Conservation (phyloP, 1,284 basidiomycete genomes). For the Ustilago tritici region DNA sequence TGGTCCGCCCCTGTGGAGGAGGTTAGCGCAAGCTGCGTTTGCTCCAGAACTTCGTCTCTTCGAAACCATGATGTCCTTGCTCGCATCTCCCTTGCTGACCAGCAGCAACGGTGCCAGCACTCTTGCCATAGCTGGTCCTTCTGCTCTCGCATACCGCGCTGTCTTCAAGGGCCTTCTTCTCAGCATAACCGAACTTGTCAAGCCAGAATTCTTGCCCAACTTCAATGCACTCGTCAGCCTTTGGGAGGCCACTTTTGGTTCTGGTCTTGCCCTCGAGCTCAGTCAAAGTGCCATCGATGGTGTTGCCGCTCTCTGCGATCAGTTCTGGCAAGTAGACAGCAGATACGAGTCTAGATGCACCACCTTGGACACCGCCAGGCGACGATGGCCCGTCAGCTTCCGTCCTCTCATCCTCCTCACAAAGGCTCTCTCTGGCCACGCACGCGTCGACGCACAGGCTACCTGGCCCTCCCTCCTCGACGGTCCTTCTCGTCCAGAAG, state of each 20-base stretch:
- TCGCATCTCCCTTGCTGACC: slow-evolving; percentile 66
- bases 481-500: slow-evolving; percentile 24
- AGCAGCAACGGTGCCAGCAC: slow-evolving; percentile 47
- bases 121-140: slow-evolving; percentile 78
- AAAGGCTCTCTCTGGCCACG: slow-evolving; percentile 77
- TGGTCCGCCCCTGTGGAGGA: slow-evolving; percentile 67
- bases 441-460: slow-evolving; percentile 40
- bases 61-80: slow-evolving; percentile 57
- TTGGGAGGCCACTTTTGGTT: slow-evolving; percentile 83
- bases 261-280: slow-evolving; percentile 42
- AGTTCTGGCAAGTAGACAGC: slow-evolving; percentile 82
- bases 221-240: slow-evolving; percentile 80
- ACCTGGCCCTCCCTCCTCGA: slow-evolving; percentile 43
- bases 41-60: slow-evolving; percentile 65
- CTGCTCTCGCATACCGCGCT: slow-evolving; percentile 83
- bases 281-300: slow-evolving; percentile 71
- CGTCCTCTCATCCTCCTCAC: slow-evolving; percentile 80
- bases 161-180: slow-evolving; percentile 78
- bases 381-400: slow-evolving; percentile 83
- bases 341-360: slow-evolving; percentile 74
- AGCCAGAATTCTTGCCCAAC: slow-evolving; percentile 74
- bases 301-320: slow-evolving; percentile 79
- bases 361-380: slow-evolving; percentile 81
- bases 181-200: slow-evolving; percentile 81
- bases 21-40: slow-evolving; percentile 69